Evolutionary conservation across 257 asterid genomes (phyloP), one percentile per base, ranked within the genome.

Genomic region (Solanum chmielewskii): DNA sequence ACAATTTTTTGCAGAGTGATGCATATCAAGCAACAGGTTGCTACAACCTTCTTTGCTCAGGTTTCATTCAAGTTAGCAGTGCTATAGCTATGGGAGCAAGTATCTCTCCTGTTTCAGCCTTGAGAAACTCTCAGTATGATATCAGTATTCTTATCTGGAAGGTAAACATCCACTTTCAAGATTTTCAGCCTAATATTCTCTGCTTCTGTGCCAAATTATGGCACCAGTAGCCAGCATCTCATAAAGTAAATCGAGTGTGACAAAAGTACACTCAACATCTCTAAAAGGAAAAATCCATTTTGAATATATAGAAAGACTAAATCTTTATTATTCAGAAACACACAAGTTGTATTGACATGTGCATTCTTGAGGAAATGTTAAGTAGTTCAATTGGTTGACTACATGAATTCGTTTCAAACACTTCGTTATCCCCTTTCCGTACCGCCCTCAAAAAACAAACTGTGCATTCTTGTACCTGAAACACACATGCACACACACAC

Each of bases 1-100:
- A 2, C 37, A 16, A 75, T 80, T 33, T 33, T 82, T 80, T 88
- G 89, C 93, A 96, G 99, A 96, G 98, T 69, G 99, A 96, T 91
- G 98, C 99, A 37, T 96, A 96, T 92, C 98, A 96, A 91, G 98
- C 99, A 44, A 96, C 99, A 2, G 99, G 99, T 42, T 96, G 99
- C 95, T 96, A 96, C 93, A 96, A 96, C 87, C 95, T 96, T 73
- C 94, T 96, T 0, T 96, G 99, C 94, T 94, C 98, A 3, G 99
- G 99, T 60, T 96, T 96, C 92, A 95, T 96, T 92, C 99, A 96
- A 92, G 91, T 95, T 78, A 96, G 92, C 89, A 95, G 93, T 78
- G 97, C 93, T 49, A 91, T 96, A 83, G 99, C 98, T 87, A 95
- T 96, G 98, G 99, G 99, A 9, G 99, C 99, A n/a, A 95, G 97